phyloP scores from a whole-genome alignment of 257 asterid genomes.

The Primulina tabacum region DNA sequence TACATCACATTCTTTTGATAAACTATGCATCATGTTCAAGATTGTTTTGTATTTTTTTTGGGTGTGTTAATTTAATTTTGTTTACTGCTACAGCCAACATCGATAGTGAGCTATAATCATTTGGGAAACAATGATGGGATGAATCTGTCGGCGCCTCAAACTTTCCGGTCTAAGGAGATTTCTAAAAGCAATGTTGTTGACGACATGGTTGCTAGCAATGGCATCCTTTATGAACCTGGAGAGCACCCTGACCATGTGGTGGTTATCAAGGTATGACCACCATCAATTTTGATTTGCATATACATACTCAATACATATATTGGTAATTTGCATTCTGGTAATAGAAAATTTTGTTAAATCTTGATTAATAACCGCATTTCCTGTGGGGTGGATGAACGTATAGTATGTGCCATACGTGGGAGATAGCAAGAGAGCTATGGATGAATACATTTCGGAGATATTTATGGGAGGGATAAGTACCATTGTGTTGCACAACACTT shows the following conservation, averaged over 20 bases:
- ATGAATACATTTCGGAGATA: conserved; percentile 96
- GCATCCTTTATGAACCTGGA: conserved; percentile 88
- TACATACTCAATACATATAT: neutral
- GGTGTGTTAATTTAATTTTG: conserved; percentile 9
- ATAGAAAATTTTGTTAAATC: neutral
- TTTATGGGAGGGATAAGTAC: conserved; percentile 98
- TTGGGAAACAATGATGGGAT: conserved; percentile 96
- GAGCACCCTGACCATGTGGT: conserved; percentile 99
- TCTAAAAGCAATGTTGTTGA: conserved; percentile 97
- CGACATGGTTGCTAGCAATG: conserved; percentile 98
- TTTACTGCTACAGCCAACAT: conserved; percentile 64
- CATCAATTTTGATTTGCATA: neutral
- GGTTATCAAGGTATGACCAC: conserved; percentile 70
- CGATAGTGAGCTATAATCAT: conserved; percentile 97
- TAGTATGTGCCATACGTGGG: conserved; percentile 97
- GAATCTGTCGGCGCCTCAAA: conserved; percentile 96
- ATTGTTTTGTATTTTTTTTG: neutral
- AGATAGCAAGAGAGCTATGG: conserved; percentile 99
- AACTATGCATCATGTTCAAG: neutral
- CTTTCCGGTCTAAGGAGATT: conserved; percentile 96
- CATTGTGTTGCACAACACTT: conserved; percentile 85
- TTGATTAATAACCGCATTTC: neutral
- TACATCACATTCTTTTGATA: conserved; percentile 16
- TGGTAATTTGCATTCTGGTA: neutral
- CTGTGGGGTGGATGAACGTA: neutral